Evolutionary conservation across 1,284 basidiomycete species (phyloP), one percentile per base, ranked within the genome.

Genomic region (Ustilago curta): DNA sequence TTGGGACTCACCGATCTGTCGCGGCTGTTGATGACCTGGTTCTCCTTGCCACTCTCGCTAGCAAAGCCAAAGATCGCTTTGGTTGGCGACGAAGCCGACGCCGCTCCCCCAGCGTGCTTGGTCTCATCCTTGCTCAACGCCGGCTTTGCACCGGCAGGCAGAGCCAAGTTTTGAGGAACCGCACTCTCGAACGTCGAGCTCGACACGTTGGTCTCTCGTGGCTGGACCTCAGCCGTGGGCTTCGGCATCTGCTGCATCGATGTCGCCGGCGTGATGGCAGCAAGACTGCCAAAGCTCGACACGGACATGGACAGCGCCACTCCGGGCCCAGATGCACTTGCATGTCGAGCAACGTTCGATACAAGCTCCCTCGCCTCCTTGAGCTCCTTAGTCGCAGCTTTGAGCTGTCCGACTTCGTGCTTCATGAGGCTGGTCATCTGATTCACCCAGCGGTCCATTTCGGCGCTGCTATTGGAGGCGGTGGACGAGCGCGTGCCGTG

Each of bases 361-460:
- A 82, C 66, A 3, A 79, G 40, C 35, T 82, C 77, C 42, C 79
- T 59, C 3, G 65, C 48, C 56, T 80, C 81, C 29, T 71, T 65
- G 37, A 84, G 63, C 65, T 80, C 77, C 6, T 63, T 54, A 2
- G 77, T 77, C 8, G 81, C 83, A 0, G 74, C 73, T 52, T 79
- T 77, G 35, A 84, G 67, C 63, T 78, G 74, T 2, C 81, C 79
- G n/a, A 84, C 70, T 56, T 84, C 83, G 60, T 83, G 83, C 59
- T 77, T 78, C 70, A 84, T 82, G n/a, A 83, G 67, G 29, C 68
- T 59, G 21, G 83, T 78, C 76, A 84, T 82, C 55, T 82, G 79
- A 9, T 59, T 60, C 2, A 84, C 83, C 66, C 82, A 83, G 2
- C 67, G 63, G 49, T 82, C 77, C 80, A 83, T 83, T 72, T 81